Evolutionary conservation across 192 early-diverging fungal species (phyloP), one percentile per base, ranked within the genome.

Genomic region (Umbelopsis isabellina): DNA sequence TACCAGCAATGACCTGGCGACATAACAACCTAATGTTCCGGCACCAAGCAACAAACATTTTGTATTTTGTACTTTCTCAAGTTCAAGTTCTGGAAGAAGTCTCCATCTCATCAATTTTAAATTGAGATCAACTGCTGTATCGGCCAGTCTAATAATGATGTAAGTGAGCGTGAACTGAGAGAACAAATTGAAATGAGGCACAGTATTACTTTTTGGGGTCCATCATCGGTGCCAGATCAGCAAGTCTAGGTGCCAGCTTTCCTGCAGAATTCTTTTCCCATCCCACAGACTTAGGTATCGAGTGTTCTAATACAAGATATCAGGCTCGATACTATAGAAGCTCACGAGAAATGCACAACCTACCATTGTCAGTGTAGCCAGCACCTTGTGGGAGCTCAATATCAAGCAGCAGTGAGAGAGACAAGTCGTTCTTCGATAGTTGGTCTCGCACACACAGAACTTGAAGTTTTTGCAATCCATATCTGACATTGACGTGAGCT

Each of bases 51-150:
- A 84, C 64, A 99, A 80, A 70, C 91, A 96, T 52, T 91, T 90
- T 22, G 91, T 90, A 6, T 72, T 70, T 8, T 88, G 82, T 16
- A 99, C 90, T 49, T 85, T 89, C 70, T 92, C 94, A 46, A 99
- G 85, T 27, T 95, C 78, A 20, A 99, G 73, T 9, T 84, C 78
- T 13, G 96, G 97, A 22, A 97, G 80, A 46, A 97, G 82, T 13
- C 97, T 85, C 97, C 97, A 99, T 48, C 94, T 88, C 97, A 99
- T 99, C 50, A 99, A 83, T 71, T 97, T 95, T 52, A 99, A 84
- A 73, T 99, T 99, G 46, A 99, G 78, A 69, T 95, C 93, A 18
- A 99, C 92, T 2, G 97, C 92, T 0, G 95, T 92, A 49, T 91
- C 91, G 1, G 95, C 94, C 66, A 98, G 82, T 55, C 91, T 90